A percentile compares a stretch with the other conserved stretches of the same genome.
Conservation (phyloP, 2,329 filamentous ascomycete species). For the Orbilia ellipsospora region DNA sequence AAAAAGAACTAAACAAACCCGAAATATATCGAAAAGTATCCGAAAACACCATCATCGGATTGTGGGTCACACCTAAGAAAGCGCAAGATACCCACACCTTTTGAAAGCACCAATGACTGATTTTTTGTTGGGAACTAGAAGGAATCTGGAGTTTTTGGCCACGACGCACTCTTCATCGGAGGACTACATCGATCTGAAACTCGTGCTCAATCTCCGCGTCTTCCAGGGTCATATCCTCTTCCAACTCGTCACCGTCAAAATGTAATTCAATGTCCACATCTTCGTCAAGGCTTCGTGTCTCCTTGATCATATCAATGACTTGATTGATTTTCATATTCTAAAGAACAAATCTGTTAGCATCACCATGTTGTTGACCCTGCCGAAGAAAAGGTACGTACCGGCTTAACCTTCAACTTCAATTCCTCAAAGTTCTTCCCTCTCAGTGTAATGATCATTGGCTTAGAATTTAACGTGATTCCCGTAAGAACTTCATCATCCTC, state of each 20-base stretch:
- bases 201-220: slow-evolving; percentile 89
- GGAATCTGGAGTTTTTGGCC: background rate
- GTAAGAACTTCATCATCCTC: slow-evolving; percentile 39
- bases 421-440: slow-evolving; percentile 47
- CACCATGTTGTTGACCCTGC: background rate
- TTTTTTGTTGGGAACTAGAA: slow-evolving; percentile 28
- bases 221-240: slow-evolving; percentile 92
- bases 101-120: background rate
- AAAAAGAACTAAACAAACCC: slow-evolving; percentile 10
- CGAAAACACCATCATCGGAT: slow-evolving; percentile 32
- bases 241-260: slow-evolving; percentile 59
- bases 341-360: background rate
- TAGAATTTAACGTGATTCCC: slow-evolving; percentile 30
- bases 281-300: slow-evolving; percentile 36
- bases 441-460: slow-evolving; percentile 36
- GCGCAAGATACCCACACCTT: background rate
- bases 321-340: slow-evolving; percentile 49
- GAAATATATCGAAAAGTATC: slow-evolving; percentile 52
- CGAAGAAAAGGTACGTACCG: slow-evolving; percentile 16
- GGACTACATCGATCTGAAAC: slow-evolving; percentile 72
- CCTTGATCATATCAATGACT: slow-evolving; percentile 30
- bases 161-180: slow-evolving; percentile 16
- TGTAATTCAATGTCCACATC: slow-evolving; percentile 43
- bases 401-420: slow-evolving; percentile 45
- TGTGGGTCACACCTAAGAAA: slow-evolving; percentile 27